Evolutionary conservation across 140 eudicot species (phyloP), one percentile per base, ranked within the genome.

Genomic region (Anethum foeniculum): DNA sequence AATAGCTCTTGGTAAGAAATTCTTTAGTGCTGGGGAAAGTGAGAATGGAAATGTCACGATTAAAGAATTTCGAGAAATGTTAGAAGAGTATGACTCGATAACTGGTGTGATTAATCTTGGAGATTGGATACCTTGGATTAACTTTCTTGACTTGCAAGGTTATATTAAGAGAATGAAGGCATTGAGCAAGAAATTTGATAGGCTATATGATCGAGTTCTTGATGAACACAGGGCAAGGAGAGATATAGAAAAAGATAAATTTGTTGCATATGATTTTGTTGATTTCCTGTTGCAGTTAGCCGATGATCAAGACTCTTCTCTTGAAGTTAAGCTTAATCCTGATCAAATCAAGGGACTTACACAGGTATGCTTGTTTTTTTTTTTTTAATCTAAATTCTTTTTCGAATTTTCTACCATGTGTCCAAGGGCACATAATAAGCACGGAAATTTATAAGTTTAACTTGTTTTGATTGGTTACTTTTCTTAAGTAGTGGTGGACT

Each of bases 71-170:
- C 82, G 76, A 73, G 86, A 80, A 46, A 82, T 77, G 89, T 34
- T 89, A 34, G 88, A 86, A 15, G 91, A 91, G 74, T 77, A 82
- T 80, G 85, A 84, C 64, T 41, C 80, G 77, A 79, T 87, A 5
- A 82, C 67, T 44, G 97, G 90, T 0, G 92, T 76, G 79, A 71
- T 89, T 7, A 89, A 87, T 47, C n/a, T 87, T 12, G 96, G 93
- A 4, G 92, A 91, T 43, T 91, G 93, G 93, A 86, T 91, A 34
- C 90, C 93, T 0, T 87, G 86, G 88, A 14, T 87, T 21, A 77
- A 48, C 38, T 84, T 80, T 52, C 44, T 91, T 68, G 96, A 91
- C 81, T 64, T 87, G 81, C 96, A 91, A 78, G 93, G 93, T 8
- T 85, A 84, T 72, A 87, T 89, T 67, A 87, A 80, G 85, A 83